These are phyloP conservation scores for Chytriomyces sp. DNA, from an alignment of 192 early-diverging fungal species.

Conservation along the genomic window DNA sequence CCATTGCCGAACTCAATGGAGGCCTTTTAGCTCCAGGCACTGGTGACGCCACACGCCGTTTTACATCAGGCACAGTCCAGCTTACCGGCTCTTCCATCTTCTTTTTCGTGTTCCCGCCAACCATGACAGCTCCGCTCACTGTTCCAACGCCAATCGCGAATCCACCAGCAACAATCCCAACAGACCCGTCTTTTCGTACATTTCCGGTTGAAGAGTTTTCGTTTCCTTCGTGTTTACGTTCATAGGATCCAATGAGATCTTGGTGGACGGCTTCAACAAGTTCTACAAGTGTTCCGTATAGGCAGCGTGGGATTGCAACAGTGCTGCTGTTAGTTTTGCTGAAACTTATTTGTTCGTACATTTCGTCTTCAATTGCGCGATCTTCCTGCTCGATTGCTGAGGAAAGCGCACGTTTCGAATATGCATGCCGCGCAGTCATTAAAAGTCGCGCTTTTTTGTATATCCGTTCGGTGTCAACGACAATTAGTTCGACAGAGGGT, in stretches of 20 bases:
- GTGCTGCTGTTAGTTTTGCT: neutral
- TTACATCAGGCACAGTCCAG: neutral
- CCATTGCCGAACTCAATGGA: neutral
- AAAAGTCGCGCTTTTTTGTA: constrained; percentile 27
- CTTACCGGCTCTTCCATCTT: neutral
- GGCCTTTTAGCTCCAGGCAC: neutral
- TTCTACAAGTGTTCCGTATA: constrained; percentile 17
- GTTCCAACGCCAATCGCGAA: constrained; percentile 19
- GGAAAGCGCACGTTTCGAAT: neutral
- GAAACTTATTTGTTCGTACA: neutral
- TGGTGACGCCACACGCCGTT: neutral
- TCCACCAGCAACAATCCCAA: neutral
- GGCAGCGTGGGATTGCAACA: neutral
- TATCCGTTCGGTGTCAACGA: neutral
- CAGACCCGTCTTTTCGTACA: neutral
- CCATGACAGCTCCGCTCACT: constrained; percentile 7
- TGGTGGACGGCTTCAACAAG: constrained; percentile 22
- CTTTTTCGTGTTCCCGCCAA: neutral
- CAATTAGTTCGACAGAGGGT: neutral
- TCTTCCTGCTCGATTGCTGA: neutral
- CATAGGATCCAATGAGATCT: neutral
- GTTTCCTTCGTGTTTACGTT: too few relatives aligned
- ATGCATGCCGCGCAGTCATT: neutral
- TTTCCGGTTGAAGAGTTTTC: neutral
- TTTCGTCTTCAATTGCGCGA: neutral